Base-by-base conservation (phyloP, 2,329 filamentous ascomycete species). In the Fusarium albidum region DNA sequence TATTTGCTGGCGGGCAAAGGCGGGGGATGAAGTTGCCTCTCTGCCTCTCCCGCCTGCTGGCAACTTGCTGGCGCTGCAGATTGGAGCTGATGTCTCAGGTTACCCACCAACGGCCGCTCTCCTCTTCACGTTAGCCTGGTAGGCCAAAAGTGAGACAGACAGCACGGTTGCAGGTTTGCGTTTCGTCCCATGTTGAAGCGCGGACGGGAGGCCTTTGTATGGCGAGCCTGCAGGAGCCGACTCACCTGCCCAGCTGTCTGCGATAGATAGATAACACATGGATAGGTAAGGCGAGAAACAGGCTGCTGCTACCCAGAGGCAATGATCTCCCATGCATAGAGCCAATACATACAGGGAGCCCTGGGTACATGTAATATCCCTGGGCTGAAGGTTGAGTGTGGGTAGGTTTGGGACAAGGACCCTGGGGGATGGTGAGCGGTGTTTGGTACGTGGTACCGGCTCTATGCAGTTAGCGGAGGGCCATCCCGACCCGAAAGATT, bases 381-480 rank as follows among this genome's bases (percentile, higher is more conserved):
- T 61, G 63, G 63, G 63, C 63, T 66, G 52, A 66, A 66, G 61
- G 55, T 57, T 66, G 55, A 64, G 63, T 54, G 61, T 55, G 45
- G 43, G 61, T 55, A 42, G 43, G 38, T 42, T 54, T 33, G 25
- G 21, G 32, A 46, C 35, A 41, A 33, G 28, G 37, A 28, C 34
- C 44, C 39, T 31, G n/a, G 41, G 21, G 29, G n/a, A n/a, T 12
- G 29, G 18, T 17, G 29, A 28, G 38, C 34, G 29, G 9, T n/a
- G 45, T 45, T 29, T 55, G 33, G 54, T 48, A 28, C 49, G 29
- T 46, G 46, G 57, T 45, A 47, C 35, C 35, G 32, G 27, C 15
- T 31, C 28, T 14, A n/a, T n/a, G n/a, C n/a, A 21, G 27, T 39
- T 55, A 57, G 46, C 18, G 54, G 49, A 55, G 35, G 44, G 27